These are phyloP conservation scores for Curvularia eragrostidis DNA, from an alignment of 2,329 filamentous ascomycete genomes.

Conservation along the genomic window DNA sequence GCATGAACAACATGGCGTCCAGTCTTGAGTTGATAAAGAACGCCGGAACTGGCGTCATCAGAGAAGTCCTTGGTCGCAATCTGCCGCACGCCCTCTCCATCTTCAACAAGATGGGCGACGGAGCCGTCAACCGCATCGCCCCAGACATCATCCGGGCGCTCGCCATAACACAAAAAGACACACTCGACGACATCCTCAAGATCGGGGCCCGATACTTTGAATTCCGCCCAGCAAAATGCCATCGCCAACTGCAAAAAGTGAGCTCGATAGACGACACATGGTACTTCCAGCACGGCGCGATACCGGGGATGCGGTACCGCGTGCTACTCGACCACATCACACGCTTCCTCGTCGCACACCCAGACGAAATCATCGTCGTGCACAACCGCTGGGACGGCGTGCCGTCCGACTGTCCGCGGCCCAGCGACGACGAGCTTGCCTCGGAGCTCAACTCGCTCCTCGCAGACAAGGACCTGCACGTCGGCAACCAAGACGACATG, in stretches of 20 bases:
- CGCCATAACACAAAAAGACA: slow-evolving; percentile 61
- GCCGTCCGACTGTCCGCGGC: slow-evolving; percentile 54
- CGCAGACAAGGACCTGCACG: slow-evolving; percentile 22
- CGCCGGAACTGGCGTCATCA: slow-evolving; percentile 41
- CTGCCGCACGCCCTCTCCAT: slow-evolving; percentile 34
- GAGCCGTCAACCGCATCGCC: slow-evolving; percentile 39
- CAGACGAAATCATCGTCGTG: slow-evolving; percentile 58
- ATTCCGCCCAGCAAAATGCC: slow-evolving; percentile 59
- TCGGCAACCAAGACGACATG: slow-evolving; percentile 40
- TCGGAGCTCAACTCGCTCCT: slow-evolving; percentile 44
- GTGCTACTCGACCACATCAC: slow-evolving; percentile 53
- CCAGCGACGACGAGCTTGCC: slow-evolving; percentile 52
- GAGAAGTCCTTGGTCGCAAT: slow-evolving; percentile 38
- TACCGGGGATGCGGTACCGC: slow-evolving; percentile 59
- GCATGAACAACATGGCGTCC: slow-evolving; percentile 61
- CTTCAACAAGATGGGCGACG: slow-evolving; percentile 39
- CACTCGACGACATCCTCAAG: slow-evolving; percentile 53
- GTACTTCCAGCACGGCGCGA: slow-evolving; percentile 61
- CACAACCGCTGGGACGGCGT: slow-evolving; percentile 61
- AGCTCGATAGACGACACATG: slow-evolving; percentile 53
- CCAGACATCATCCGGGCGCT: slow-evolving; percentile 57
- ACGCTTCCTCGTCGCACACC: slow-evolving; percentile 52
- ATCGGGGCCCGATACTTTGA: slow-evolving; percentile 61
- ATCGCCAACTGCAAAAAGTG: slow-evolving; percentile 49
- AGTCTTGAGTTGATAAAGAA: slow-evolving; percentile 51